These are phyloP conservation scores for Batrachochytrium dendrobatidis DNA, from an alignment of 371 early-diverging fungal species.

Conservation along the genomic window DNA sequence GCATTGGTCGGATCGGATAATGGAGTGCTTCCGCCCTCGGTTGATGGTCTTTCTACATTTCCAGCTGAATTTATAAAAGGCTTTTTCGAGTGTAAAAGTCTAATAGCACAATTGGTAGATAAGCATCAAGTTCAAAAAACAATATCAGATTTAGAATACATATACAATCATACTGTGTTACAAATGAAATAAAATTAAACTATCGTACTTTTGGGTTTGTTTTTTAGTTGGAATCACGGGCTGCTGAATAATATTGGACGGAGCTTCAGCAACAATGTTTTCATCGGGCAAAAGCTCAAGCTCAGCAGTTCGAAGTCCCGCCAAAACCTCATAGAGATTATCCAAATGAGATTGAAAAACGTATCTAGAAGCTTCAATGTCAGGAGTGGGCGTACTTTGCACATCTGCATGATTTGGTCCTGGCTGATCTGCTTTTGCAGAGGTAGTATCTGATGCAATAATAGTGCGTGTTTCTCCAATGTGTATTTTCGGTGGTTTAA, in stretches of 20 bases:
- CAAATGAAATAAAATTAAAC: too few relatives aligned
- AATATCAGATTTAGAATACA: too few relatives aligned
- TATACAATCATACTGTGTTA: too few relatives aligned
- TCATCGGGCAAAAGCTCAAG: slow-evolving; percentile 18
- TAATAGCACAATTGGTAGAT: too few relatives aligned
- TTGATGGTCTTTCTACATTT: too few relatives aligned
- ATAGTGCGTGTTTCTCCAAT: slow-evolving; percentile 2
- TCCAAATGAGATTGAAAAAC: slow-evolving; percentile 28
- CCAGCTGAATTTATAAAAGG: too few relatives aligned
- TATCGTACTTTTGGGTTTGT: too few relatives aligned
- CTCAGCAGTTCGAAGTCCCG: slow-evolving; percentile 42
- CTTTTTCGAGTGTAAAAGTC: too few relatives aligned
- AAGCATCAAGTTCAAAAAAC: too few relatives aligned
- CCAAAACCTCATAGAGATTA: slow-evolving; percentile 40
- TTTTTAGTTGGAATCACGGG: neutral
- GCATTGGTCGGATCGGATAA: too few relatives aligned
- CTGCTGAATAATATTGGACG: too few relatives aligned
- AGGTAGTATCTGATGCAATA: slow-evolving; percentile 10
- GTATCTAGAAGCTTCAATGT: slow-evolving; percentile 3
- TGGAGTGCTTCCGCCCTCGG: too few relatives aligned
- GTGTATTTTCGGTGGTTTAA: slow-evolving; percentile 32
- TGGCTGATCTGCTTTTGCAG: slow-evolving; percentile 22
- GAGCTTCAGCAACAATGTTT: neutral
- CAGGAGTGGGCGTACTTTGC: neutral
- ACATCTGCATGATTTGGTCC: slow-evolving; percentile 18